These are phyloP conservation scores for Magnusiomyces fungicola DNA, from an alignment of 1,139 yeast genomes.

Conservation along the genomic window DNA sequence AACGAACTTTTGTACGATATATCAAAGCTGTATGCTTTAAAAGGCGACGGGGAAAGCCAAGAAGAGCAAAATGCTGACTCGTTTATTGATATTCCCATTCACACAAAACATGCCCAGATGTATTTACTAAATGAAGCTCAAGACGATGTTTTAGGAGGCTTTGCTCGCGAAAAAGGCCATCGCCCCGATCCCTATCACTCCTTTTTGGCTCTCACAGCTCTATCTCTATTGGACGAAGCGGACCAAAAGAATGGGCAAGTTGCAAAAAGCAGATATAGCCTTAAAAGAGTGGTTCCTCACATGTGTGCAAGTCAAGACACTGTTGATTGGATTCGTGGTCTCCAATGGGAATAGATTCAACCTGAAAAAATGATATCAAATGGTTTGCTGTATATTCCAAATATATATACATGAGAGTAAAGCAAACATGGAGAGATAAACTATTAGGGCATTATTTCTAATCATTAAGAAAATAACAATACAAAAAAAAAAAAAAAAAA, in stretches of 20 bases:
- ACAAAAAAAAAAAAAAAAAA: no score
- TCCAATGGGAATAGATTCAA: no score
- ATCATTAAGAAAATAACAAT: no score
- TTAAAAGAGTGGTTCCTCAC: not conserved
- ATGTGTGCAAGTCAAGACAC: conserved; percentile 1
- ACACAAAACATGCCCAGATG: conserved; percentile 34
- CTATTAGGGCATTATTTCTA: no score
- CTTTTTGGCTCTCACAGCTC: conserved; percentile 34
- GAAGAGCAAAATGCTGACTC: not conserved
- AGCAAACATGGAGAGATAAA: no score
- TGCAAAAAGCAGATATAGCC: not conserved
- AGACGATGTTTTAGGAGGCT: conserved; percentile 67
- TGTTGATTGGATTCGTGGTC: not conserved
- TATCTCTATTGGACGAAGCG: conserved; percentile 23
- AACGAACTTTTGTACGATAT: conserved; percentile 21
- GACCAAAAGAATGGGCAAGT: conserved; percentile 1
- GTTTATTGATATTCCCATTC: conserved; percentile 29
- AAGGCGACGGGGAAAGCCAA: conserved; percentile 5
- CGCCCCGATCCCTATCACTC: conserved; percentile 48
- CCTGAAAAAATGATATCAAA: no score
- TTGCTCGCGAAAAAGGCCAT: conserved; percentile 55
- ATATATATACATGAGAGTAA: no score
- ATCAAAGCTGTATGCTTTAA: no score
- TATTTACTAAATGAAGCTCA: conserved; percentile 60
- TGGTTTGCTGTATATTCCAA: no score